Evolutionary conservation across 495 filamentous ascomycete species (phyloP), one percentile per base, ranked within the genome.

Genomic region (Penicillium odoratum): DNA sequence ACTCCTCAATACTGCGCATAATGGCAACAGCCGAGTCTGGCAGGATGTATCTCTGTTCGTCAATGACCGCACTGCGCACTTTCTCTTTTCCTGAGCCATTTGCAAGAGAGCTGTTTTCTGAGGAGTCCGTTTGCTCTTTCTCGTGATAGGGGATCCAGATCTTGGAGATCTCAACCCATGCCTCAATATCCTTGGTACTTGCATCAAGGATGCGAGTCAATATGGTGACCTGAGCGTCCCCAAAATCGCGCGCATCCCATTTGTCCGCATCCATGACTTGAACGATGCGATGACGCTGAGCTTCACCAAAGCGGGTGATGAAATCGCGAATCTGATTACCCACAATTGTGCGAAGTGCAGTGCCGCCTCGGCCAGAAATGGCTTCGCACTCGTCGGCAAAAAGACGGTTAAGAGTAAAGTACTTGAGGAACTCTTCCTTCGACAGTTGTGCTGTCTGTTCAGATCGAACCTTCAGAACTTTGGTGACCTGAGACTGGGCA

Each of bases 301-400:
- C 72, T 49, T 94, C 89, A 6, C 88, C 86, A 56, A 92, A 87
- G 4, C 82, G 77, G 33, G 85, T 79, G 46, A 97, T 88, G 62
- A 93, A 98, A 30, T 96, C 92, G 47, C 85, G 86, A 65, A 98
- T 97, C 57, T 98, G 94, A 49, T 84, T 85, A 60, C 96, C 93
- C 38, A 98, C 90, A 2, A 96, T 81, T 4, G 84, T 93, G 69
- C 96, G 96, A 29, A 98, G 78, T 1, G 87, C 81, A 6, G 85
- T 88, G 3, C 93, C 93, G 52, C 91, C 86, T 53, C 94, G 84
- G 3, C 94, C 94, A 13, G 91, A 96, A 15, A 97, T 91, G 4
- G 94, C 90, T 70, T 99, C 94, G 63, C 94, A 99, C 68, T 99
- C 94, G 63, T 97, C 95, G 7, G 91, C 91, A 65, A 98, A 99